Evolutionary conservation across 371 early-diverging fungal genomes (phyloP).

Genomic region (Basidiobolus meristosporus): DNA sequence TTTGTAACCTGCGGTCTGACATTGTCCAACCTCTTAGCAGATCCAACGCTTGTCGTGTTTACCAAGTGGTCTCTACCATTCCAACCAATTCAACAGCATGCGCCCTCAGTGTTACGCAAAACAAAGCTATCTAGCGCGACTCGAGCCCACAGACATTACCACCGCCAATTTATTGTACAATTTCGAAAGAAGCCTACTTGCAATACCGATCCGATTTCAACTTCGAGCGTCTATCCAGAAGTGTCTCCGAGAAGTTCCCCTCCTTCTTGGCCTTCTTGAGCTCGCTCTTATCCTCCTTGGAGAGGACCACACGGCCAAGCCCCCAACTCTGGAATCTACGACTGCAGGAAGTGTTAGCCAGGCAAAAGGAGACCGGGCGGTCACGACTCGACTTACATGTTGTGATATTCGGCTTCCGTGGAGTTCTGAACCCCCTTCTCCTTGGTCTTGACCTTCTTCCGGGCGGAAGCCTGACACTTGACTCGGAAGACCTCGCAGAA

Average conservation of each 20-base stretch:
- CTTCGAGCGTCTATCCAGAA: conserved; percentile 63
- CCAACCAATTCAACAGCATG: no score
- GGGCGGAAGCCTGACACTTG: conserved; percentile 32
- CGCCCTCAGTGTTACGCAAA: no score
- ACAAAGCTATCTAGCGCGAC: no score
- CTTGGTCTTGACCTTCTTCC: conserved; percentile 5
- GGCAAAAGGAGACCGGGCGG: background rate
- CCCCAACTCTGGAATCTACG: conserved; percentile 48
- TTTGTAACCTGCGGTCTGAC: no score
- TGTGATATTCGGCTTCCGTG: conserved; percentile 19
- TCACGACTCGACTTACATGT: conserved; percentile 10
- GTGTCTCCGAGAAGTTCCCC: conserved; percentile 52
- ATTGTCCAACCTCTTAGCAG: no score
- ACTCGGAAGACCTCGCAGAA: conserved; percentile 52
- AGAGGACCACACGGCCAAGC: conserved; percentile 22
- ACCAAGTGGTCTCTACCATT: no score
- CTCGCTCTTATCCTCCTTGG: conserved; percentile 18
- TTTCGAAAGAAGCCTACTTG: conserved; percentile 37
- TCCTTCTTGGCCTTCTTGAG: conserved; percentile 44
- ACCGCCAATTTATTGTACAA: background rate
- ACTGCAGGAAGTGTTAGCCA: no score
- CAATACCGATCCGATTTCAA: conserved; percentile 70
- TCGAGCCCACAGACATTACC: no score
- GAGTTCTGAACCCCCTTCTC: conserved; percentile 16
- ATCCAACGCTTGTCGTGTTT: no score